phyloP scores from a whole-genome alignment of 495 filamentous ascomycete genomes.

The Trichocladium uniseriatum region DNA sequence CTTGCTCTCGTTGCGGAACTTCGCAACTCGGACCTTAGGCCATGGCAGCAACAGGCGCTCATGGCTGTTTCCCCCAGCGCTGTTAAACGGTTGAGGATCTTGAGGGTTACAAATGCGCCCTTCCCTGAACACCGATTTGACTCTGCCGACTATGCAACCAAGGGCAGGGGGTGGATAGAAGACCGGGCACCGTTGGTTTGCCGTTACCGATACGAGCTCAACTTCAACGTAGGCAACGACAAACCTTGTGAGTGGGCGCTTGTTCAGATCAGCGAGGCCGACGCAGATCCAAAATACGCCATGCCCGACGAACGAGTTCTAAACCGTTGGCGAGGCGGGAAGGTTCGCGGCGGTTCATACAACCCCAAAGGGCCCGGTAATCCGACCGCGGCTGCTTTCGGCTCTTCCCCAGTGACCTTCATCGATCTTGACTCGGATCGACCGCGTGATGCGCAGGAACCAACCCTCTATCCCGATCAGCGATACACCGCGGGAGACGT shows the following conservation, averaged over 20 bases:
- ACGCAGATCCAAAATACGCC: slow-evolving; percentile 11
- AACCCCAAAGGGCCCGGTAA: background rate
- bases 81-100: slow-evolving; percentile 29
- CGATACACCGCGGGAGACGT: slow-evolving; percentile 59
- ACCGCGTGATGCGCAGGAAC: background rate
- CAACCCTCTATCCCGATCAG: slow-evolving; percentile 19
- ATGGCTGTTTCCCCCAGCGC: slow-evolving; percentile 32
- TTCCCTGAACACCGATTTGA: slow-evolving; percentile 34
- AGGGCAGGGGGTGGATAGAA: slow-evolving; percentile 17
- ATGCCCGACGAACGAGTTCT: slow-evolving; percentile 7
- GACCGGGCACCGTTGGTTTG: slow-evolving; percentile 31
- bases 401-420: no score
- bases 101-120: slow-evolving; percentile 45
- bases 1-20: slow-evolving; percentile 43
- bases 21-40: slow-evolving; percentile 32
- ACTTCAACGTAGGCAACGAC: slow-evolving; percentile 14
- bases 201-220: slow-evolving; percentile 24
- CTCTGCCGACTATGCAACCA: background rate
- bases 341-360: slow-evolving; percentile 29
- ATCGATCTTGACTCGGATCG: slow-evolving; percentile 5
- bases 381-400: no score
- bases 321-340: slow-evolving; percentile 33
- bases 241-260: slow-evolving; percentile 28
- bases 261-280: slow-evolving; percentile 15
- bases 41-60: slow-evolving; percentile 33